These are phyloP conservation scores for Oryza meyeriana DNA, from an alignment of 176 grass and related monocot genomes.

Conservation along the genomic window DNA sequence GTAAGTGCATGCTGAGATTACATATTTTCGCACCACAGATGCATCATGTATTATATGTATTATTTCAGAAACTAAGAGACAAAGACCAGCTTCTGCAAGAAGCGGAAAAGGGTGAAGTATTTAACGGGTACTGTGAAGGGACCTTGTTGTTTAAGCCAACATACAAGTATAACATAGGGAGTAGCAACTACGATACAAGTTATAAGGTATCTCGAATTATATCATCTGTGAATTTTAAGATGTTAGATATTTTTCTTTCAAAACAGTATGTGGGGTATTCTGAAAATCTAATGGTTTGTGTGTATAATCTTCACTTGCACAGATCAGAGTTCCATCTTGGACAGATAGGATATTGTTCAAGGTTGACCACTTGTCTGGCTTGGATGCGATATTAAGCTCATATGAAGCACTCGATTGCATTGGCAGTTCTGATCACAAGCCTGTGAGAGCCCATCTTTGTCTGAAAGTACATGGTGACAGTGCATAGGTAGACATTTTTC, in stretches of 20 bases:
- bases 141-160: conserved; percentile 66
- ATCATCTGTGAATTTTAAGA: neutral
- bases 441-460: conserved; percentile 69
- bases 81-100: conserved; percentile 74
- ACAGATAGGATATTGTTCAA: conserved; percentile 80
- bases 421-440: conserved; percentile 62
- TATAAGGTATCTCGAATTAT: conserved; percentile 32
- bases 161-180: conserved; percentile 63
- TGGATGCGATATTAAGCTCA: conserved; percentile 54
- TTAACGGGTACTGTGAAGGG: conserved; percentile 64
- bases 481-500: conserved; percentile 8
- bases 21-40: neutral
- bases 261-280: neutral
- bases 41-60: neutral
- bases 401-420: conserved; percentile 59
- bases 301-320: neutral
- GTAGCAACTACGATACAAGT: conserved; percentile 62
- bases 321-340: conserved; percentile 76
- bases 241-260: neutral
- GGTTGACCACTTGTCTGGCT: conserved; percentile 48
- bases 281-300: neutral
- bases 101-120: conserved; percentile 61
- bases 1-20: conserved; percentile 22
- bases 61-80: conserved; percentile 42
- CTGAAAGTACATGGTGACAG: conserved; percentile 22